Base-by-base conservation (phyloP, 1,284 basidiomycete genomes). In the Ceratobasidium papillatum region DNA sequence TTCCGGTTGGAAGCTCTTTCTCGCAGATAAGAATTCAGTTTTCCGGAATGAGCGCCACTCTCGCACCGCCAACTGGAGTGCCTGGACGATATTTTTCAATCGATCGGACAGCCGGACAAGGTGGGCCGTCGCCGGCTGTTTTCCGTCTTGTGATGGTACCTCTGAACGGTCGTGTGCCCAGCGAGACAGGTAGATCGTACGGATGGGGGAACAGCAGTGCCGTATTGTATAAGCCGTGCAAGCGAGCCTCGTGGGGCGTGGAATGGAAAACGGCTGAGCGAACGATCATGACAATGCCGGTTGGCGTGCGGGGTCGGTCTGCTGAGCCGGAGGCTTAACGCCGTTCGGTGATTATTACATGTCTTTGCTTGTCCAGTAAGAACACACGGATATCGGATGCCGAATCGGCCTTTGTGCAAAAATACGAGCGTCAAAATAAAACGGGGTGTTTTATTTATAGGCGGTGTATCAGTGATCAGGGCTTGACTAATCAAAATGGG, bases 251-350 rank as follows among this genome's bases (percentile, higher is more conserved):
- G 51, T 52, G 51, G 51, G 19, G 45, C 19, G 4, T 17, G 19
- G 45, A 47, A 47, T 19, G 19, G 45, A 47, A 47, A 47, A 52
- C 38, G 59, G 59, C 59, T 41, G 32, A 36, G 38, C 36, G 38
- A 41, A 36, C 56, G 56, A 61, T 38, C 38, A 41, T 43, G 34
- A 61, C 38, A 41, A 32, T 41, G 34, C 59, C 59, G 59, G 19
- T 22, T 43, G 59, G 59, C 8, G 36, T 61, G 59, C 59, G 59
- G 59, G 34, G 36, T 61, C 59, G 59, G 59, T 61, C 19, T 41
- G 36, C 59, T 30, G 17, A 22, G 17, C 22, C 59, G 59, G 59
- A 61, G 59, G 22, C 59, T 61, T 61, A 61, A 61, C 59, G 19
- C 59, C 59, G 59, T 41, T 25, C 51, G 51, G 51, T 30, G 51